Conservation (phyloP, 345 rosid genomes). For the Populus nigra region DNA sequence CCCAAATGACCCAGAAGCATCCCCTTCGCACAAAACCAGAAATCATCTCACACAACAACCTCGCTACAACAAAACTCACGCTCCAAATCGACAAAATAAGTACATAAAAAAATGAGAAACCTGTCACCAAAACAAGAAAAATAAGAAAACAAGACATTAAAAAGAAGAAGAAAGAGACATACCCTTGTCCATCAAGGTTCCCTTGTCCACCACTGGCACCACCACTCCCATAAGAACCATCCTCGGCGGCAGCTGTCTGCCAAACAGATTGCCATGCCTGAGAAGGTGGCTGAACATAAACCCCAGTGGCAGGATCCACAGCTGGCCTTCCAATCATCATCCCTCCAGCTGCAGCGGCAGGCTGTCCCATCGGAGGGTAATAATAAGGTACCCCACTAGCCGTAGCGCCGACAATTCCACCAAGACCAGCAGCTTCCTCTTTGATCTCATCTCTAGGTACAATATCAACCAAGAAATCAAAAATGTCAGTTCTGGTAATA, state of each 20-base stretch:
- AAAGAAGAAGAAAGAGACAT: neutral
- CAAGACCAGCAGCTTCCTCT: slow-evolving; percentile 61
- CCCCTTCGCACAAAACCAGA: neutral
- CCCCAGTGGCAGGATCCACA: slow-evolving; percentile 58
- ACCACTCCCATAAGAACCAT: slow-evolving; percentile 64
- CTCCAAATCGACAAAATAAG: neutral
- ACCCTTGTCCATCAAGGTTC: slow-evolving; percentile 51
- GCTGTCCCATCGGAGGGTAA: slow-evolving; percentile 87
- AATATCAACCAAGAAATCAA: slow-evolving; percentile 85
- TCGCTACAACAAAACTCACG: neutral
- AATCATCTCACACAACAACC: neutral
- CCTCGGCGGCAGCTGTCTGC: slow-evolving; percentile 71
- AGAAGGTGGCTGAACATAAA: slow-evolving; percentile 77
- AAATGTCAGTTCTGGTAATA: slow-evolving; percentile 82
- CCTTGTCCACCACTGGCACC: slow-evolving; percentile 60
- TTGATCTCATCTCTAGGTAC: slow-evolving; percentile 88
- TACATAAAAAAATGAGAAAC: neutral
- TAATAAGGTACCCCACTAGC: slow-evolving; percentile 83
- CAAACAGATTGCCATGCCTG: slow-evolving; percentile 97
- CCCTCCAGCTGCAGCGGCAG: slow-evolving; percentile 48
- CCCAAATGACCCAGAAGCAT: neutral
- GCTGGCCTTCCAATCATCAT: slow-evolving; percentile 95
- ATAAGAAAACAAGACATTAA: neutral
- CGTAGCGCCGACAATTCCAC: slow-evolving; percentile 54
- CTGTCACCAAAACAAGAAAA: neutral